Base-by-base conservation (phyloP, 2,329 filamentous ascomycete species). In the Leptoxyphium fumago region DNA sequence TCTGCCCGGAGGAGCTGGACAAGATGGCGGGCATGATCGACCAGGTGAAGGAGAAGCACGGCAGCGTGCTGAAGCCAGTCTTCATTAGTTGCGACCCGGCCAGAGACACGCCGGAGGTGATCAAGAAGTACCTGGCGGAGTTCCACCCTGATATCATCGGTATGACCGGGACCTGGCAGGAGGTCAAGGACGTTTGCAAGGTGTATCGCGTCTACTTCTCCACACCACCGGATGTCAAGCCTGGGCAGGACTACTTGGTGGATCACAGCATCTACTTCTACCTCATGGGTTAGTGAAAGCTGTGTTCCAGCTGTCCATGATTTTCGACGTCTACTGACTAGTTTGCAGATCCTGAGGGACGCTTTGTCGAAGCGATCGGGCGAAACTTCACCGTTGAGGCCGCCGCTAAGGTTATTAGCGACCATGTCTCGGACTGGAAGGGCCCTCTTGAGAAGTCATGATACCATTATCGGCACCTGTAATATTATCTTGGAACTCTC, bases 181-280 rank as follows among this genome's bases (percentile, higher is more conserved):
- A 94, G 67, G 83, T 96, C 59, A 95, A 94, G 72, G 74, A 82
- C 51, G 80, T 93, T 45, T 98, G 91, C 73, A 96, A 94, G 71
- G 82, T 82, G 52, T 98, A 96, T 64, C 75, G 91, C 15, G 91
- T 98, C 44, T 98, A 98, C 68, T 98, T 98, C 59, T 91, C 84
- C 59, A 98, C 91, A 40, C 91, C 91, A 29, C 72, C 77, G 55
- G 75, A 87, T 50, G 84, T 96, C 45, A 82, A 88, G 71, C 82
- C 87, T 1, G 91, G 89, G 1, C 84, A 95, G 70, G 91, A 98
- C 64, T 98, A 98, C 62, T 66, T 98, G 55, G 91, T 98, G 10
- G 91, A 98, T 64, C 91, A 98, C 69, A 95, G 87, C 64, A 98
- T 98, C 55, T 98, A 98, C 72, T 98, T 98, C 59, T 98, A 98